Conservation (phyloP, 768 basidiomycete genomes). For the Basidioascus undulatus region DNA sequence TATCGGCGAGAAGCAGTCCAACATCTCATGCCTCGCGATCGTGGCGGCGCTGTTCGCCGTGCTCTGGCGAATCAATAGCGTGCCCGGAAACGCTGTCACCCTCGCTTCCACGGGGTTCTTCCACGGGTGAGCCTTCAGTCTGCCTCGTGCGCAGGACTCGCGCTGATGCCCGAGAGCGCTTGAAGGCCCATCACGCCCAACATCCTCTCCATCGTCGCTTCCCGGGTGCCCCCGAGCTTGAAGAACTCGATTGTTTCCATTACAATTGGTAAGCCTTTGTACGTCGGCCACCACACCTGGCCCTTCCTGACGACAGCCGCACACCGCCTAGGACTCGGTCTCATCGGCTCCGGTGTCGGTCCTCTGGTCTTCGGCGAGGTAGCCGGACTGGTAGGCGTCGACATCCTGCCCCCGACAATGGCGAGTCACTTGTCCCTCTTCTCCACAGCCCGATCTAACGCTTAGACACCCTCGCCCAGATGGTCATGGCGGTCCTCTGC, state of each 20-base stretch:
- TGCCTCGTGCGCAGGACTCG: not conserved
- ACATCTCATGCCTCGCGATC: not conserved
- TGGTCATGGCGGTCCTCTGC: too few relatives aligned
- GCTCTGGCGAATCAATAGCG: slow-evolving; percentile 4
- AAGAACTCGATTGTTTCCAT: slow-evolving; percentile 3
- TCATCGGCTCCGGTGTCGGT: slow-evolving; percentile 4
- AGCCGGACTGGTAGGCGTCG: too few relatives aligned
- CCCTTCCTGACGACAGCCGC: not conserved
- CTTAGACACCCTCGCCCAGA: too few relatives aligned
- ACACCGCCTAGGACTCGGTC: too few relatives aligned
- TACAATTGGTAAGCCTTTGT: slow-evolving; percentile 1
- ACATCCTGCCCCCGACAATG: too few relatives aligned
- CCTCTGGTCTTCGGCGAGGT: slow-evolving; percentile 6
- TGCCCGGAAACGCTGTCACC: slow-evolving; percentile 4
- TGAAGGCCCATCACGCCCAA: slow-evolving; percentile 5
- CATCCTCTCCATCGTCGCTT: slow-evolving; percentile 2
- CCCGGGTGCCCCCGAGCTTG: slow-evolving; percentile 5
- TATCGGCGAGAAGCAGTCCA: slow-evolving; percentile 5
- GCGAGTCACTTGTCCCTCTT: too few relatives aligned
- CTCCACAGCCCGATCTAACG: too few relatives aligned
- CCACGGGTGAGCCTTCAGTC: slow-evolving; percentile 1
- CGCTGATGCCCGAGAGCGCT: not conserved
- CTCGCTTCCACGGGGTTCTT: slow-evolving; percentile 5
- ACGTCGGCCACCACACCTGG: too few relatives aligned
- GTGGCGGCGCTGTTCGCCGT: slow-evolving; percentile 1